Base-by-base conservation (phyloP, 1,284 basidiomycete species). In the Thelephora terrestris region DNA sequence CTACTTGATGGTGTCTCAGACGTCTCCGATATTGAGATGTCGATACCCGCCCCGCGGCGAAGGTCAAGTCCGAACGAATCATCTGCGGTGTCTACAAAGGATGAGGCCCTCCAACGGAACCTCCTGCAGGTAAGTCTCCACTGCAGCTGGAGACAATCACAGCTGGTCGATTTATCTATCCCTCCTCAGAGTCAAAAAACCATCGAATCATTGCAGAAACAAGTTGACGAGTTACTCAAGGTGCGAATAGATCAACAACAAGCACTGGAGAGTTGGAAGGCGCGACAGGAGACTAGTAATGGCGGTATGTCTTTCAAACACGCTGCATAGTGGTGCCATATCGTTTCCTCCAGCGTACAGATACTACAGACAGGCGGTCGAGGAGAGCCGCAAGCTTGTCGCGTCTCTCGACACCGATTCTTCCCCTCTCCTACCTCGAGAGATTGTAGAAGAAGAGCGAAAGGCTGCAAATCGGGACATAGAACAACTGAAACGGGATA, bases 381-480 rank as follows among this genome's bases (percentile, higher is more conserved):
- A 47, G 17, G 24, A 43, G 7, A 45, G 44, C 12, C 29, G 36
- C 43, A 49, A 47, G 17, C 45, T 38, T 24, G 34, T 27, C 21
- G 42, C 20, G 45, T 53, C 23, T 38, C 47, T 50, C 58, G 4
- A 24, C 72, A 73, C 53, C 68, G 65, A 40, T 71, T 6, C 65
- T 84, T 25, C 78, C 29, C 81, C 53, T 73, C 89, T 50, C 63
- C 89, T 14, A 85, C 29, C 83, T 6, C 76, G 82, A 46, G 83
- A 86, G 53, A 75, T 76, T 4, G 84, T 79, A 6, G 79, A 87
- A 48, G 75, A 78, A 51, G 83, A 86, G 64, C 77, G 78, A 55
- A 72, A 70, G 46, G 63, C 52, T 1, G 59, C 77, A 25, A 72
- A 79, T 50, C 64, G 72, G 45, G 75, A 82, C 49, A 60, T 79